Conservation (phyloP, 2,329 filamentous ascomycete genomes). For the Penicillium sp. region DNA sequence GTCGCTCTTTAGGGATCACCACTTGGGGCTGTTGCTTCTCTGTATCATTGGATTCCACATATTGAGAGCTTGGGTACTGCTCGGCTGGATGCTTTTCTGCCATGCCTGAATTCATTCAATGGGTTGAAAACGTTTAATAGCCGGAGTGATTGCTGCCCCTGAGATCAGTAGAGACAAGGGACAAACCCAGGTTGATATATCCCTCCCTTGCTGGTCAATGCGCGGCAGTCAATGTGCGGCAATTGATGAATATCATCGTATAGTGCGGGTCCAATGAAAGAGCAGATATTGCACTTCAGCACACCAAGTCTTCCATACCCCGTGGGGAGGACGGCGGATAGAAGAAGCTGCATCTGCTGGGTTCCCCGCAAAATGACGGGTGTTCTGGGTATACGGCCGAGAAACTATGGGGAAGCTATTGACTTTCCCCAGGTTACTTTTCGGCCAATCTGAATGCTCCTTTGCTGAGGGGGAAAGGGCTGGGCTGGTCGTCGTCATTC, state of each 20-base stretch:
- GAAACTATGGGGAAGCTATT: too few relatives aligned
- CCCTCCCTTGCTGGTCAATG: not conserved
- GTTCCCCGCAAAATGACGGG: too few relatives aligned
- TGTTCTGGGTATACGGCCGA: too few relatives aligned
- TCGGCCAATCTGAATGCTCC: not conserved
- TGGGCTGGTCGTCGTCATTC: not conserved
- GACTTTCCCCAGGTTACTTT: not conserved
- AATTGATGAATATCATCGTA: not conserved
- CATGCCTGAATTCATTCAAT: not conserved
- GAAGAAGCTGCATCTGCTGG: too few relatives aligned
- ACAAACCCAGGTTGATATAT: not conserved
- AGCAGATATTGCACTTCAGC: not conserved
- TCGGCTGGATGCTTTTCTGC: not conserved
- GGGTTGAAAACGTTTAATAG: not conserved
- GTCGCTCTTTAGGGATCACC: conserved; percentile 5
- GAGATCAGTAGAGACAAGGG: not conserved
- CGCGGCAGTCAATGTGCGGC: not conserved
- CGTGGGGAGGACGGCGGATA: not conserved
- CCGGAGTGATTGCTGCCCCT: not conserved
- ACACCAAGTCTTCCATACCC: not conserved
- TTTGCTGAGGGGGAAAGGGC: not conserved
- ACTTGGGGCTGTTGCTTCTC: not conserved
- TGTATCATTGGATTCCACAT: conserved; percentile 2
- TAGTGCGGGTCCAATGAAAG: not conserved
- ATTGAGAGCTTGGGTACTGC: conserved; percentile 1